Evolutionary conservation across 169 alveolate genomes (phyloP).

Genomic region (Cardiosporidium cionae): DNA sequence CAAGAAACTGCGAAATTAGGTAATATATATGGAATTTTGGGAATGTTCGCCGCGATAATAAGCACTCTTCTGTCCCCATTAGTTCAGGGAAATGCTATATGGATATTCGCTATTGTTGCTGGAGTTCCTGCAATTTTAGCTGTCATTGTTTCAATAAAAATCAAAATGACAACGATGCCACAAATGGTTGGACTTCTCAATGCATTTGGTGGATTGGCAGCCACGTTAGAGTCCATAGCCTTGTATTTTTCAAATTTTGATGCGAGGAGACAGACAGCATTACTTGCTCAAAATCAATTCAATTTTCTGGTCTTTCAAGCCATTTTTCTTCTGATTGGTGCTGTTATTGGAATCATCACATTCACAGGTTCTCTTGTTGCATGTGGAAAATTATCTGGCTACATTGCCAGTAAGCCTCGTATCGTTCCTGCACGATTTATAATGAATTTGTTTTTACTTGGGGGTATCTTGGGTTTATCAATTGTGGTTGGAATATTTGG

Average conservation of each 20-base stretch:
- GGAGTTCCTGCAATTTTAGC: background rate
- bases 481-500: background rate
- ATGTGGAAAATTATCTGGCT: conserved; percentile 77
- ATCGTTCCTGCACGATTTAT: conserved; percentile 46
- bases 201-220: conserved; percentile 84
- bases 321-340: conserved; percentile 33
- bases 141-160: background rate
- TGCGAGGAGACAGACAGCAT: background rate
- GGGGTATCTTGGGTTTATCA: background rate
- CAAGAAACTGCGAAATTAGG: conserved; percentile 49
- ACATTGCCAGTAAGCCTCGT: conserved; percentile 56
- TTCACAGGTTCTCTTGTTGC: conserved; percentile 87
- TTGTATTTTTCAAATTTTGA: no score
- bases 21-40: conserved; percentile 41
- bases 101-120: background rate
- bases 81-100: background rate
- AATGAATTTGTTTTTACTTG: background rate
- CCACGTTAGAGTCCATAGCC: conserved; percentile 7
- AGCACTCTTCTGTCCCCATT: conserved; percentile 29
- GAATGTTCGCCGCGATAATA: conserved; percentile 40
- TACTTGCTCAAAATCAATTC: background rate
- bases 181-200: conserved; percentile 82
- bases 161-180: conserved; percentile 52
- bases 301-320: conserved; percentile 22
- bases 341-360: conserved; percentile 73